Evolutionary conservation across 164 flowering plant species (phyloP).

Genomic region (Macadamia integrifolia): DNA sequence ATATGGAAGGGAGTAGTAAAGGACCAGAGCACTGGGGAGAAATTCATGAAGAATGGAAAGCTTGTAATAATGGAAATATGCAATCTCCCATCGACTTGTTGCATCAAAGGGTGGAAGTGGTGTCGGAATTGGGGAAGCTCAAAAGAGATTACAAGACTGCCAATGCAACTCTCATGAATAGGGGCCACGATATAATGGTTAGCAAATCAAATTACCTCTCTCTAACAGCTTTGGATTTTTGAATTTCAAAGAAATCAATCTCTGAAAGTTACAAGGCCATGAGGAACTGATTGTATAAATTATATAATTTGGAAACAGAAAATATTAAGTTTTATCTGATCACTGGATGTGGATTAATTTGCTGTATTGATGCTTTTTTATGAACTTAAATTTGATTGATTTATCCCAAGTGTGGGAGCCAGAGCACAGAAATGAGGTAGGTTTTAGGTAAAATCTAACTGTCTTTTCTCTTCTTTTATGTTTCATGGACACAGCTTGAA

Average conservation of each 20-base stretch:
- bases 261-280: too few relatives aligned
- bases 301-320: too few relatives aligned
- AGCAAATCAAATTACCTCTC: neutral
- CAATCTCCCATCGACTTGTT: conserved; percentile 31
- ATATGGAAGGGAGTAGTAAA: conserved; percentile 10
- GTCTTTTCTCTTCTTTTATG: neutral
- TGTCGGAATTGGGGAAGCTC: conserved; percentile 15
- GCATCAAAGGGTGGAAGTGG: conserved; percentile 16
- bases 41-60: conserved; percentile 20
- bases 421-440: too few relatives aligned
- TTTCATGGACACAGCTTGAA: conserved; percentile 27
- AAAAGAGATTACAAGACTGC: conserved; percentile 19
- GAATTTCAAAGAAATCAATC: too few relatives aligned
- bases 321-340: too few relatives aligned
- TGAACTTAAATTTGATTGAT: too few relatives aligned
- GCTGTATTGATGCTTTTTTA: too few relatives aligned
- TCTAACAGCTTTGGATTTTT: too few relatives aligned
- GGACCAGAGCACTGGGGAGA: conserved; percentile 33
- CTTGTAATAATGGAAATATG: conserved; percentile 18
- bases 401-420: too few relatives aligned
- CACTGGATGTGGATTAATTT: too few relatives aligned
- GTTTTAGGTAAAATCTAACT: too few relatives aligned
- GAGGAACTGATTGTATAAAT: too few relatives aligned
- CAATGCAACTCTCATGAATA: conserved; percentile 16
- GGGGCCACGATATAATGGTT: conserved; percentile 32